Conservation (phyloP, 2,329 filamentous ascomycete genomes). For the Colletotrichum camelliae region DNA sequence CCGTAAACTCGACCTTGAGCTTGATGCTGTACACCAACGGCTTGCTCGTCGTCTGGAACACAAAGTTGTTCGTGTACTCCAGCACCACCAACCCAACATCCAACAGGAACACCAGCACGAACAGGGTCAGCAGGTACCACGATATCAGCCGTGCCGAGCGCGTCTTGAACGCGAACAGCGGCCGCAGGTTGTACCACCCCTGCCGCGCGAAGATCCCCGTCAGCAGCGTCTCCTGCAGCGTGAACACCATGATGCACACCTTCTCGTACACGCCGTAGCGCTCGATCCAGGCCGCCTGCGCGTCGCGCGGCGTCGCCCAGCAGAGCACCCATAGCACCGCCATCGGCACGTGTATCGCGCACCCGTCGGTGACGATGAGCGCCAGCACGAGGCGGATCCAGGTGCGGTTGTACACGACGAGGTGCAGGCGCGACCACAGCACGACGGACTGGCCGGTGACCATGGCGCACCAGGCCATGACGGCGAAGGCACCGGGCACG, state of each 20-base stretch:
- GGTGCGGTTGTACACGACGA: conserved; percentile 46
- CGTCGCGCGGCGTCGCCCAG: conserved; percentile 26
- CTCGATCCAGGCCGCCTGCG: conserved; percentile 11
- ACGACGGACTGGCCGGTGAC: conserved; percentile 49
- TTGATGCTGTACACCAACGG: conserved; percentile 23
- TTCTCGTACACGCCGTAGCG: conserved; percentile 55
- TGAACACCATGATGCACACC: conserved; percentile 61
- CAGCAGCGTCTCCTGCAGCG: conserved; percentile 59
- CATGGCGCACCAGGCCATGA: conserved; percentile 55
- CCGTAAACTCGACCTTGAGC: conserved; percentile 51
- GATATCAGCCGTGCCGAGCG: conserved; percentile 34
- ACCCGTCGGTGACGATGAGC: conserved; percentile 57
- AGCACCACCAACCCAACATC: conserved; percentile 41
- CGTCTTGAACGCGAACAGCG: conserved; percentile 41
- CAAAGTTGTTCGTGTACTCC: conserved; percentile 42
- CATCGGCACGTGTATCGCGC: conserved; percentile 54
- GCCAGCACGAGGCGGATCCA: conserved; percentile 37
- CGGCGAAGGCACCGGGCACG: conserved; percentile 10
- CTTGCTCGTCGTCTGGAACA: conserved; percentile 22
- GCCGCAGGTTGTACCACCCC: conserved; percentile 36
- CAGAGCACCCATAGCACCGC: conserved; percentile 54
- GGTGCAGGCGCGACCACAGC: conserved; percentile 55
- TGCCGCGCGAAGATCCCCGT: conserved; percentile 59
- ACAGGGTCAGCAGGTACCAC: conserved; percentile 41
- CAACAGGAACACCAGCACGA: conserved; percentile 43